These are phyloP conservation scores for Endocalyx cinctus DNA, from an alignment of 2,329 filamentous ascomycete genomes.

Conservation along the genomic window DNA sequence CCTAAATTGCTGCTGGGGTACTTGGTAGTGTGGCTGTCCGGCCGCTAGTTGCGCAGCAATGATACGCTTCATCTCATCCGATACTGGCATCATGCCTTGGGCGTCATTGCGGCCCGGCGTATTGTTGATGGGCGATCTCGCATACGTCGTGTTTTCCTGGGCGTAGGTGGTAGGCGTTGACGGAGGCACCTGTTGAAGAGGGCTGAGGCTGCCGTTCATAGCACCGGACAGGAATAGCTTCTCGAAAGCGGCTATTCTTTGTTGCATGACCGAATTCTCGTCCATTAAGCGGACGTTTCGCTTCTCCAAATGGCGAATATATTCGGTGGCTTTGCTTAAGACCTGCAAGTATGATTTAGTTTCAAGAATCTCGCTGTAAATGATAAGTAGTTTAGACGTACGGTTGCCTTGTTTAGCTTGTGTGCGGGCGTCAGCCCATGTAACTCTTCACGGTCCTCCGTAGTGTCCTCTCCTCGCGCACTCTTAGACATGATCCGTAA, in stretches of 20 bases:
- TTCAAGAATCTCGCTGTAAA: neutral
- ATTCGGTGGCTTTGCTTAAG: slow-evolving; percentile 91
- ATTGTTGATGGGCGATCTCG: slow-evolving; percentile 40
- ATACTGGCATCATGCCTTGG: slow-evolving; percentile 61
- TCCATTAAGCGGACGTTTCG: slow-evolving; percentile 77
- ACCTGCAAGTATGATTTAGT: slow-evolving; percentile 45
- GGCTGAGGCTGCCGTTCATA: slow-evolving; percentile 56
- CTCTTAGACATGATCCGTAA: slow-evolving; percentile 78
- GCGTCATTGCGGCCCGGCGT: slow-evolving; percentile 38
- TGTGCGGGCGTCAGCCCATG: slow-evolving; percentile 82
- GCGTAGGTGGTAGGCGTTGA: slow-evolving; percentile 50
- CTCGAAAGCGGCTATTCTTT: slow-evolving; percentile 68
- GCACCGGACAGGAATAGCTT: slow-evolving; percentile 78
- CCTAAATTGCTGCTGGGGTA: slow-evolving; percentile 35
- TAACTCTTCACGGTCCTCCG: slow-evolving; percentile 72
- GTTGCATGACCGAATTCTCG: slow-evolving; percentile 76
- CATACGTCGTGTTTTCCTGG: slow-evolving; percentile 37
- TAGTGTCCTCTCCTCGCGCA: slow-evolving; percentile 61
- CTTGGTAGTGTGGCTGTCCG: slow-evolving; percentile 48
- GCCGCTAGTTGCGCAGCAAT: slow-evolving; percentile 52
- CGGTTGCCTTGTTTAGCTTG: slow-evolving; percentile 97
- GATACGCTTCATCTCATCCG: slow-evolving; percentile 61
- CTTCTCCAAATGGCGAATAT: slow-evolving; percentile 90
- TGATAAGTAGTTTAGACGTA: slow-evolving; percentile 24
- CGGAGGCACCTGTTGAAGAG: slow-evolving; percentile 44